phyloP scores from a whole-genome alignment of 768 basidiomycete species.

The Psilocybe cyanescens region DNA sequence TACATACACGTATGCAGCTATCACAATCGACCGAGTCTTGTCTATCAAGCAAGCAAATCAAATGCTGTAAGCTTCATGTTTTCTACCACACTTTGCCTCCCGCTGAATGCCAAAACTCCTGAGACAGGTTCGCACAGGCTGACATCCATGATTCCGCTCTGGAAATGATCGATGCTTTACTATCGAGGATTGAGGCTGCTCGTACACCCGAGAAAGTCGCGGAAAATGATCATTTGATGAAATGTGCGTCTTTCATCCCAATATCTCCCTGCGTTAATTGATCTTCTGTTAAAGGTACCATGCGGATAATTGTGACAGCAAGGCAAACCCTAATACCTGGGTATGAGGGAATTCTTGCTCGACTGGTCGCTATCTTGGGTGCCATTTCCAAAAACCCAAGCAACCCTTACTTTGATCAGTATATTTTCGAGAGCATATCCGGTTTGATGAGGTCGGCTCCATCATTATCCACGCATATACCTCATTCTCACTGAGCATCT shows the following conservation, averaged over 20 bases:
- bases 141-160: constrained; percentile 88
- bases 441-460: constrained; percentile 76
- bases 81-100: background rate
- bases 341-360: constrained; percentile 66
- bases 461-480: constrained; percentile 9
- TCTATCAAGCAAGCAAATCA: constrained; percentile 83
- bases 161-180: constrained; percentile 68
- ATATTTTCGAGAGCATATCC: constrained; percentile 96
- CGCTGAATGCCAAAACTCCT: constrained; percentile 10
- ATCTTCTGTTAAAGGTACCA: constrained; percentile 62
- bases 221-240: constrained; percentile 98
- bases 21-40: constrained; percentile 95
- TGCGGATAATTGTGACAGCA: constrained; percentile 92
- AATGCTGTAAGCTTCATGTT: constrained; percentile 60
- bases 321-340: constrained; percentile 73
- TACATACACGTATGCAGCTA: constrained; percentile 94
- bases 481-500: constrained; percentile 7
- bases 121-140: constrained; percentile 76
- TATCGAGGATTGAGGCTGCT: constrained; percentile 79
- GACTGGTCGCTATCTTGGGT: constrained; percentile 83
- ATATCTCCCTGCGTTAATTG: background rate
- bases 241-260: constrained; percentile 61
- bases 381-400: constrained; percentile 94
- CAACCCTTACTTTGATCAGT: constrained; percentile 98
- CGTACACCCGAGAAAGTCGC: constrained; percentile 90